These are phyloP conservation scores for Fusarium fracticaudum DNA, from an alignment of 2,329 filamentous ascomycete species.

Conservation along the genomic window DNA sequence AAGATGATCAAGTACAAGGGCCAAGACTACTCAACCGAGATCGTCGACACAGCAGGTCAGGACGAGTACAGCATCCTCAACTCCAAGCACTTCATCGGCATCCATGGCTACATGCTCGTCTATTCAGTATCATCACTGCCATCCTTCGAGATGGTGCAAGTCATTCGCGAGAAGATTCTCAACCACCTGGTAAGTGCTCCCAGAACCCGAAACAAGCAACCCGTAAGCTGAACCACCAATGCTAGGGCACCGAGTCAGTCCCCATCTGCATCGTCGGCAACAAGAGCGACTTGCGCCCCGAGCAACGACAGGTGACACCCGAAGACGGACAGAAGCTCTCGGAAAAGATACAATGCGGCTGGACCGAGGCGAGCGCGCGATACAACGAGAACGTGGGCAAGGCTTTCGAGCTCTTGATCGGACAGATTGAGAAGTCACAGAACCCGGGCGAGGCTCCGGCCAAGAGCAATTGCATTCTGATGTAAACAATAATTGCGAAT, in stretches of 20 bases:
- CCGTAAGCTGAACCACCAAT: neutral
- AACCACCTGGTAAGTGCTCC: slow-evolving; percentile 82
- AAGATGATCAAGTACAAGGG: slow-evolving; percentile 93
- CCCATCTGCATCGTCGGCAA: slow-evolving; percentile 96
- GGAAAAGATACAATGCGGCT: slow-evolving; percentile 89
- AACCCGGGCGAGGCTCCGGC: slow-evolving; percentile 86
- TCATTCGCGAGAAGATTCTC: slow-evolving; percentile 96
- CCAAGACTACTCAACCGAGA: slow-evolving; percentile 94
- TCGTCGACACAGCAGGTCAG: slow-evolving; percentile 98
- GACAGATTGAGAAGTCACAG: slow-evolving; percentile 92
- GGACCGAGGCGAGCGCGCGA: slow-evolving; percentile 92
- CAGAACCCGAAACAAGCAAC: neutral
- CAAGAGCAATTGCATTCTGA: slow-evolving; percentile 82
- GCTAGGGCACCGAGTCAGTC: slow-evolving; percentile 87
- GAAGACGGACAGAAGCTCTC: slow-evolving; percentile 88
- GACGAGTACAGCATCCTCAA: slow-evolving; percentile 99
- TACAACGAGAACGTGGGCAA: slow-evolving; percentile 94
- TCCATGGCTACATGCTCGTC: slow-evolving; percentile 98
- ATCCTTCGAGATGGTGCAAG: slow-evolving; percentile 96
- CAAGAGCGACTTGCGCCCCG: slow-evolving; percentile 92
- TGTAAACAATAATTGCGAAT: slow-evolving; percentile 64
- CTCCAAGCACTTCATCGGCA: slow-evolving; percentile 98
- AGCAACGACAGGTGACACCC: slow-evolving; percentile 88
- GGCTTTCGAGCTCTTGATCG: slow-evolving; percentile 94
- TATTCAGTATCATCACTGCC: slow-evolving; percentile 96